Base-by-base conservation (phyloP, 352 stramenopile genomes). In the Pythium plurisporium region DNA sequence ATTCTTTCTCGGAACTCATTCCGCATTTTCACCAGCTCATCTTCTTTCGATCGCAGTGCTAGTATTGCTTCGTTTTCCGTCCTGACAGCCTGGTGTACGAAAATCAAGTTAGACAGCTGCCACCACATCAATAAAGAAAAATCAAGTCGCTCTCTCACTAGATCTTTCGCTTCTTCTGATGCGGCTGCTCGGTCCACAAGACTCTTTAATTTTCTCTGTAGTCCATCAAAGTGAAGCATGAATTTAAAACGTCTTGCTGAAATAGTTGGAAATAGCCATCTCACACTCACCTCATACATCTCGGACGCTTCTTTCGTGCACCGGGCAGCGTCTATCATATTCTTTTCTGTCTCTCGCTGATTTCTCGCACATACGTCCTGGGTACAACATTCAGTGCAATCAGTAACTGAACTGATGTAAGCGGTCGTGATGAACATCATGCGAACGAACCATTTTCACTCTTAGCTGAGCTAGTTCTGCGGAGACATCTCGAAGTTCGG, bases 111-210 rank as follows among this genome's bases (percentile, higher is more conserved):
- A 4, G 26, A 20, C n/a, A 15, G 15, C 26, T 23, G 22, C 15
- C 22, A 29, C 22, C 22, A 20, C 2, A 47, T 15, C 38, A 29
- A 44, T 15, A 6, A 12, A 3, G 5, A 7, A 27, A 3, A 27
- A 44, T 27, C 10, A 6, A 23, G 5, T 15, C 15, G 22, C 3
- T 33, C 30, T 30, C 31, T 44, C 70, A 88, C 78, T 66, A 72
- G 48, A 60, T 87, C 79, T 22, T 70, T 72, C 38, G 73, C 73
- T 64, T 89, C 76, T 60, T 89, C 79, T 12, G 76, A 75, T 42
- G 69, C 57, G 27, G 69, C 50, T 31, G 73, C 67, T 40, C 79
- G 69, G 15, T 89, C 79, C 2, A 58, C 55, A 12, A 89, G 55
- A 10, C 74, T 61, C 30, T 70, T 69, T 4, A 82, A 55, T 31